Evolutionary conservation across 2,329 filamentous ascomycete species (phyloP).

Genomic region (Neospermospora avenae): DNA sequence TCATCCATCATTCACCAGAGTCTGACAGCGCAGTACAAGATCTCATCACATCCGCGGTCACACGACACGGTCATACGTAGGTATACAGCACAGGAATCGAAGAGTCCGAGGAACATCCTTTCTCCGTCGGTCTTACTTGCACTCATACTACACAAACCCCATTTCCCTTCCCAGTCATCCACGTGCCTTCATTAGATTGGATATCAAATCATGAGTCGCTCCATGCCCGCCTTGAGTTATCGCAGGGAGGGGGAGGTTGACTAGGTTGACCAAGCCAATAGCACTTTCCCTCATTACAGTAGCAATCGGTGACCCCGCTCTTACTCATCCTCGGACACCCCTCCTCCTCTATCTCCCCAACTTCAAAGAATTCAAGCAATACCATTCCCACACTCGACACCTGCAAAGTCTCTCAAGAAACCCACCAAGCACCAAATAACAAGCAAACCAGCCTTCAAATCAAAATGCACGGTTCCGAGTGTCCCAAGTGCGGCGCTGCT

Average conservation of each 20-base stretch:
- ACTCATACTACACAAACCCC: not conserved
- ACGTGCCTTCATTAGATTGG: constrained; percentile 9
- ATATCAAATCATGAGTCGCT: not conserved
- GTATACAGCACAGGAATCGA: not conserved
- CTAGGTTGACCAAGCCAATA: not conserved
- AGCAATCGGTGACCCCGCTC: not conserved
- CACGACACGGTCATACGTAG: not conserved
- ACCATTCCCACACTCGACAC: too few species aligned
- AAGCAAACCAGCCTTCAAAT: not conserved
- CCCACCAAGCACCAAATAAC: not conserved
- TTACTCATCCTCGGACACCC: too few species aligned
- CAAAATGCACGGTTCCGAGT: constrained; percentile 31
- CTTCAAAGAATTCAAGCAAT: too few species aligned
- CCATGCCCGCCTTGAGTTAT: too few species aligned
- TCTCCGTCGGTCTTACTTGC: not conserved
- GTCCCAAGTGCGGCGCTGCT: constrained; percentile 31
- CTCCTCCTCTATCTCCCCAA: not conserved
- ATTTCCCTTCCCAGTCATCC: constrained; percentile 4
- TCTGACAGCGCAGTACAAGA: not conserved
- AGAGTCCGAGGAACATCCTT: constrained; percentile 1
- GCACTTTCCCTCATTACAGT: not conserved
- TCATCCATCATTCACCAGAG: too few species aligned
- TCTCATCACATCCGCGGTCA: not conserved
- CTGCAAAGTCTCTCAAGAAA: not conserved
- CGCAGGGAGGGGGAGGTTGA: too few species aligned